Base-by-base conservation (phyloP, 2,329 filamentous ascomycete genomes). In the Zymoseptoria pseudotritici region DNA sequence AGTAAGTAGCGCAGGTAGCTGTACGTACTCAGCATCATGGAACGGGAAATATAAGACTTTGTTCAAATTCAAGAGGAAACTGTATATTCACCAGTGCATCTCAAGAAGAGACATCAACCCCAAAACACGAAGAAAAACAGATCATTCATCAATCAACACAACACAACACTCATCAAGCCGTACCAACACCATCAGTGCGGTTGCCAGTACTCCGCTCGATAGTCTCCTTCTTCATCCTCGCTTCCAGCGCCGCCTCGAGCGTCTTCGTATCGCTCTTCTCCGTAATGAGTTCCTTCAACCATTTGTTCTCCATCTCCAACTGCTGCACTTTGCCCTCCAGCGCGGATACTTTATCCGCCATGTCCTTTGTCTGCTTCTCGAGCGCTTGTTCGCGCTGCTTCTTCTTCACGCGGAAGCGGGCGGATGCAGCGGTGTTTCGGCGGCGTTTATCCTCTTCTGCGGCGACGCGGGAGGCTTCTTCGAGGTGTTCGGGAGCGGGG, bases 351-450 rank as follows among this genome's bases (percentile, higher is more conserved):
- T 78, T 76, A 61, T 80, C 79, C 36, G 72, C 73, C 77, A 81
- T 80, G 56, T 80, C 79, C 70, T 79, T 79, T 54, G 78, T 74
- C 20, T 75, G 75, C 73, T 79, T 78, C 74, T 81, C 79, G 51
- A 81, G 75, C 8, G 75, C 77, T 65, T 79, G 77, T 69, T 81
- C 79, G 53, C 79, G 77, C 69, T 81, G 78, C 77, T 81, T 81
- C 78, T 81, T 81, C 75, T 81, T 81, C 62, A 81, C 75, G 53
- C 79, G 77, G 76, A 81, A 81, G 51, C 79, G 77, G 17, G 79
- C 79, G 58, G 75, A 78, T n/a, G 79, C 79, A 49, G 79, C 79
- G 1, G 79, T 81, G 72, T 81, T 81, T 61, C 79, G 77, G 36
- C 79, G 77, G 54, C 79, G 78, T 72, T 81, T 81, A 73, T 81